Percentiles rank a stretch among this genome's conserved stretches.
Conservation (phyloP, 129 eudicot species). For the Pittosporum tobira region DNA sequence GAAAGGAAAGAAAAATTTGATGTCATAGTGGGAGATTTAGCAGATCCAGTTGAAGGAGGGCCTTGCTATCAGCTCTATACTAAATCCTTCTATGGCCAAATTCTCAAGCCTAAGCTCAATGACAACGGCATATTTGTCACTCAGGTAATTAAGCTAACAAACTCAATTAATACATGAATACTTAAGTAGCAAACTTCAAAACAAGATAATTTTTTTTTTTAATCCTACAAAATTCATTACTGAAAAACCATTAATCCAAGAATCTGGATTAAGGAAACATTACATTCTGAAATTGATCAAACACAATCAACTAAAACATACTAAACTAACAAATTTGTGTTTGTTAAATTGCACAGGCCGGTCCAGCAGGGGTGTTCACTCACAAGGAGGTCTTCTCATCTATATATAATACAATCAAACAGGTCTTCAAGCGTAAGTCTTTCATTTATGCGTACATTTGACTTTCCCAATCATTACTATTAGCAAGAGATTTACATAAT, state of each 20-base stretch:
- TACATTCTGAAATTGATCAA: no score
- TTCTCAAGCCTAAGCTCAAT: conserved; percentile 76
- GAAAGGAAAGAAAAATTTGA: conserved; percentile 74
- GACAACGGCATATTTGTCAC: conserved; percentile 80
- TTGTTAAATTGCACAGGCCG: conserved; percentile 44
- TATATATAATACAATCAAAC: conserved; percentile 86
- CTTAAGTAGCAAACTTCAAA: no score
- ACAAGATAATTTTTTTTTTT: no score
- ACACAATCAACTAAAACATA: no score
- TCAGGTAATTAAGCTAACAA: conserved; percentile 40
- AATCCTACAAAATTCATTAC: no score
- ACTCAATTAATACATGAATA: neutral
- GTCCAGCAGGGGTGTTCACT: conserved; percentile 88
- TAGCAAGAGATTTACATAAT: no score
- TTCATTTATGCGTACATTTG: neutral
- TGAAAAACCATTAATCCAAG: no score
- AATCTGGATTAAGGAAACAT: no score
- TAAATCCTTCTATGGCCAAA: conserved; percentile 69
- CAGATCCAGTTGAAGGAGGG: conserved; percentile 98
- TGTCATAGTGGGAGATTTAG: conserved; percentile 85
- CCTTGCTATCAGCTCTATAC: conserved; percentile 95
- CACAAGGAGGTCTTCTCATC: conserved; percentile 96
- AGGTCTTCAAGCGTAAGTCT: conserved; percentile 86
- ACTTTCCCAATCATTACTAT: no score
- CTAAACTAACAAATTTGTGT: no score